These are phyloP conservation scores for Filosporella fistucella DNA, from an alignment of 495 filamentous ascomycete genomes.

Conservation along the genomic window DNA sequence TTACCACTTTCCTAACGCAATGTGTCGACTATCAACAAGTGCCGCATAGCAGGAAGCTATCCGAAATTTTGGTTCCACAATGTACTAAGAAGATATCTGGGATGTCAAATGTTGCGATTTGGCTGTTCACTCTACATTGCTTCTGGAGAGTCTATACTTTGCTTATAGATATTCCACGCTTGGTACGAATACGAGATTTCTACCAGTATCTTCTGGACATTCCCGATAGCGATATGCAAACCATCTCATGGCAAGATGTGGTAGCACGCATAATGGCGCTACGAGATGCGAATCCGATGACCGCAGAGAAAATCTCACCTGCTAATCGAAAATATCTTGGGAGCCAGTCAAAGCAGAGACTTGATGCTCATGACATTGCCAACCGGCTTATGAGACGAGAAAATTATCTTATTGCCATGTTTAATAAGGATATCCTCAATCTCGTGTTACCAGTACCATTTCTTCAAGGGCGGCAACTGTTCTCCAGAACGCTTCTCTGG, in stretches of 20 bases:
- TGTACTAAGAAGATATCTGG: slow-evolving; percentile 88
- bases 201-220: slow-evolving; percentile 82
- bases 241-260: slow-evolving; percentile 91
- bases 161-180: slow-evolving; percentile 66
- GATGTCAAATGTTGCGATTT: slow-evolving; percentile 71
- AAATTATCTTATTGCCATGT: slow-evolving; percentile 92
- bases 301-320: slow-evolving; percentile 56
- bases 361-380: slow-evolving; percentile 96
- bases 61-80: slow-evolving; percentile 72
- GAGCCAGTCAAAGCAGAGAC: slow-evolving; percentile 86
- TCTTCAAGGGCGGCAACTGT: slow-evolving; percentile 68
- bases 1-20: slow-evolving; percentile 79
- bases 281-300: slow-evolving; percentile 80
- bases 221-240: slow-evolving; percentile 90
- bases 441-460: slow-evolving; percentile 83
- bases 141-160: slow-evolving; percentile 73
- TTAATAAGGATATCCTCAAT: slow-evolving; percentile 94
- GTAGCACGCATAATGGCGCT: slow-evolving; percentile 85
- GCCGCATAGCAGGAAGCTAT: slow-evolving; percentile 66
- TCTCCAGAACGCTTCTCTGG: slow-evolving; percentile 81
- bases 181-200: slow-evolving; percentile 82
- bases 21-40: slow-evolving; percentile 82
- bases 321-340: slow-evolving; percentile 62
- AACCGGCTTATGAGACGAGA: slow-evolving; percentile 95
- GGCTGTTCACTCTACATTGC: slow-evolving; percentile 86